A percentile compares a stretch with the other conserved stretches of the same genome.
Evolutionary conservation across 345 rosid species (phyloP).

Genomic region (Populus pruinosa): DNA sequence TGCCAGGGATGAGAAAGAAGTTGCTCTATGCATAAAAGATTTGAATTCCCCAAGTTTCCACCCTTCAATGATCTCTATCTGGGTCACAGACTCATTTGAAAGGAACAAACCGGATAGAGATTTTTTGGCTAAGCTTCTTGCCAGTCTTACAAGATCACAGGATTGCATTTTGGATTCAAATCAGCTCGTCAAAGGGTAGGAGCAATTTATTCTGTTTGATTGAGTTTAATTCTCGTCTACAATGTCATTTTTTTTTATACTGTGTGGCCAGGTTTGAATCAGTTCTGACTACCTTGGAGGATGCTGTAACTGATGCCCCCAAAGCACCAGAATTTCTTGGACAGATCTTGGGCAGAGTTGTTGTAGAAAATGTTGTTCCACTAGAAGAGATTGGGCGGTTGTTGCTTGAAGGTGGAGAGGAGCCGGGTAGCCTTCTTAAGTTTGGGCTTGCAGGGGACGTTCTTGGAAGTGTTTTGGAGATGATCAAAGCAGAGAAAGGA

Average conservation of each 20-base stretch:
- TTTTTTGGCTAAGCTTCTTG: slow-evolving; percentile 75
- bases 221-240: background rate
- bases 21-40: slow-evolving; percentile 79
- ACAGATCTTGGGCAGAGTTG: slow-evolving; percentile 50
- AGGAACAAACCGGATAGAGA: slow-evolving; percentile 86
- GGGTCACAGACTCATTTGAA: slow-evolving; percentile 96
- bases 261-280: slow-evolving; percentile 55
- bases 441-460: slow-evolving; percentile 81
- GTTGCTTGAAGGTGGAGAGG: slow-evolving; percentile 70
- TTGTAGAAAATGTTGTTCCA: slow-evolving; percentile 44
- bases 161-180: slow-evolving; percentile 41
- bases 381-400: slow-evolving; percentile 58
- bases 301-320: slow-evolving; percentile 88
- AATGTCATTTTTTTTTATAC: background rate
- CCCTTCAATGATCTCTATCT: slow-evolving; percentile 79
- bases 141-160: slow-evolving; percentile 52
- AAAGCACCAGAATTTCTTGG: slow-evolving; percentile 88
- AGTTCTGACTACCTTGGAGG: slow-evolving; percentile 71
- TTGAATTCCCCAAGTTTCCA: slow-evolving; percentile 72
- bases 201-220: background rate
- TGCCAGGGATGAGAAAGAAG: slow-evolving; percentile 85
- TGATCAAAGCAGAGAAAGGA: slow-evolving; percentile 56
- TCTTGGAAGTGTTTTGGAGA: slow-evolving; percentile 69
- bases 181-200: slow-evolving; percentile 79
- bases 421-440: slow-evolving; percentile 48